Evolutionary conservation across 371 early-diverging fungal species (phyloP), one percentile per base, ranked within the genome.

Genomic region (Mortierella sp.): DNA sequence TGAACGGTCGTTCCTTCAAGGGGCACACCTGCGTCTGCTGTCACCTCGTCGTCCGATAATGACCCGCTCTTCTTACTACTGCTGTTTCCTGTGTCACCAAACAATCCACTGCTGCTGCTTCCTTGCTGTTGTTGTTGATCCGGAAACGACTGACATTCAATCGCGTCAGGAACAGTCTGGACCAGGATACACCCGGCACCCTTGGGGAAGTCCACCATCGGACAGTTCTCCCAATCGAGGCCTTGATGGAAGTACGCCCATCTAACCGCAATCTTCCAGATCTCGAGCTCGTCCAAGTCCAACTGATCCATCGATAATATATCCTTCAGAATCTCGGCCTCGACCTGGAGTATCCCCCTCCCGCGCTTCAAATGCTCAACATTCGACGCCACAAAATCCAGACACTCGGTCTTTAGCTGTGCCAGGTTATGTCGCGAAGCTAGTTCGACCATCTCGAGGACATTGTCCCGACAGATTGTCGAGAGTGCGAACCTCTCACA

Each of bases 221-320:
- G 83, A 66, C 83, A 83, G 0, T 72, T 71, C 4, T 68, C 83
- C 83, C 83, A 83, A 31, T 83, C 79, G 13, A 75, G 58, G 5
- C 79, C 83, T 44, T 70, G 75, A 34, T 83, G 83, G 48, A 65
- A 78, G 45, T 78, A 83, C 0, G 79, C 67, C 83, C 83, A 83
- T 13, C 76, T 68, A 3, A 83, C 79, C 10, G 79, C 83, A 66
- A 83, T 78, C 73, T 83, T 83, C 83, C 83, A 83, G 29, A 83
- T 73, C 76, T 83, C 83, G 8, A 83, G 52, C 50, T 83, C 83
- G 39, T 78, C 76, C 53, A 83, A n/a, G n/a, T 83, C 83, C n/a
- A 83, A 61, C 4, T 83, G 83, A 31, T 83, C 83, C 83, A 83
- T 78, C 11, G 73, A 72, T 14, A 83, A 47, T 26, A 83, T 75